Evolutionary conservation across 495 filamentous ascomycete species (phyloP).

Genomic region (Pyronema omphalodes): DNA sequence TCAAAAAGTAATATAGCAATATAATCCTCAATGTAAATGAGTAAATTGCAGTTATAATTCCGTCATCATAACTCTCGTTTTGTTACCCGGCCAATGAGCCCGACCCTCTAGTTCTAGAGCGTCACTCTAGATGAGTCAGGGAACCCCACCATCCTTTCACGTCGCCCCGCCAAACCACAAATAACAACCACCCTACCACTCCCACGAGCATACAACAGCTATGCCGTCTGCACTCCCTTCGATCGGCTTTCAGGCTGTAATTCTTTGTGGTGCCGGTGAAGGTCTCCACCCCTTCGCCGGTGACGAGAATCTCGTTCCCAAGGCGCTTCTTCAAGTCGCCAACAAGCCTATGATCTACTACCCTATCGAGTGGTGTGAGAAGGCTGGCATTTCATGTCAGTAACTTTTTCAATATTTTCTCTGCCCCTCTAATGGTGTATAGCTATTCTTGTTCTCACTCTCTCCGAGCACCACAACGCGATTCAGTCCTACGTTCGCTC

Average conservation of each 20-base stretch:
- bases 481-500: slow-evolving; percentile 23
- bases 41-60: too few relatives aligned
- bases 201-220: too few relatives aligned
- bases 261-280: slow-evolving; percentile 79
- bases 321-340: slow-evolving; percentile 77
- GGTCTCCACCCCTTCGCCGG: slow-evolving; percentile 84
- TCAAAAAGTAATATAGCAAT: too few relatives aligned
- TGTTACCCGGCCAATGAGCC: too few relatives aligned
- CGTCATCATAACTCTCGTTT: too few relatives aligned
- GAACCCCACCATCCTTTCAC: too few relatives aligned
- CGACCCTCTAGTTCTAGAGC: too few relatives aligned
- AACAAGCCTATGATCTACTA: slow-evolving; percentile 97
- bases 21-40: too few relatives aligned
- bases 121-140: too few relatives aligned
- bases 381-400: slow-evolving; percentile 12
- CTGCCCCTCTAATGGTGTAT: not conserved
- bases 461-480: slow-evolving; percentile 18
- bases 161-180: too few relatives aligned
- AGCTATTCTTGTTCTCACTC: slow-evolving; percentile 23
- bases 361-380: slow-evolving; percentile 62
- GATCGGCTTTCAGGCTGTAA: slow-evolving; percentile 78
- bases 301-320: slow-evolving; percentile 54
- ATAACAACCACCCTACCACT: too few relatives aligned
- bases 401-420: not conserved
- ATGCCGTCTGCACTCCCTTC: slow-evolving; percentile 29